Base-by-base conservation (phyloP, 2,329 filamentous ascomycete genomes). In the Cladophialophora yegresii region DNA sequence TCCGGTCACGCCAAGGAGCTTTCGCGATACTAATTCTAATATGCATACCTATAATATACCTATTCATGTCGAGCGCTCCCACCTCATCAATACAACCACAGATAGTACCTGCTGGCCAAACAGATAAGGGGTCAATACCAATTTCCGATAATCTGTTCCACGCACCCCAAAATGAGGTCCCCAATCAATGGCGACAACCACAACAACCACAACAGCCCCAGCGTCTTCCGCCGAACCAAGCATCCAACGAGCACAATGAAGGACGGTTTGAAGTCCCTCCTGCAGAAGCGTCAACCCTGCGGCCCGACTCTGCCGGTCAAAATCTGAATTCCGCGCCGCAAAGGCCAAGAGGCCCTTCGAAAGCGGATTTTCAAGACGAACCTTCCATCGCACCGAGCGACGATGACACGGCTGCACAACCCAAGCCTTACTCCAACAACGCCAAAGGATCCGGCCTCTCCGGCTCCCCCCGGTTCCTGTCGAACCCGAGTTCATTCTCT, bases 11-110 rank as follows among this genome's bases (percentile, higher is more conserved):
- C 23, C 64, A 65, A 50, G 66, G 58, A 45, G 61, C 51, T 23
- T 0, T 68, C 8, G 43, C 67, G 12, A 53, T 68, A 30, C 32
- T 70, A 32, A 28, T 66, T 13, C 51, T 70, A 6, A 20, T 69
- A 64, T 68, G 61, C 26, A 56, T 68, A 16, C 66, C 66, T 36
- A 49, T 68, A 54, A 61, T 67, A 40, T 67, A 67, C 40, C 65
- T 67, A 22, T 51, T 68, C 13, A 54, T 56, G 36, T 63, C 58
- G 9, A 50, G 54, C 9, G 58, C 51, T 50, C 28, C 63, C 12
- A 43, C 28, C 20, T 26, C 56, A 22, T 51, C 57, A 36, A 59
- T 59, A 30, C 61, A 53, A n/a, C 33, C 51, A 22, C 36, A 59
- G 13, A 33, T 51, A 20, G 54, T 54, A 36, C 47, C 58, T n/a